A percentile compares a stretch with the other conserved stretches of the same genome.
phyloP scores from a whole-genome alignment of 192 early-diverging fungal species.

The Coemansia sp. region DNA sequence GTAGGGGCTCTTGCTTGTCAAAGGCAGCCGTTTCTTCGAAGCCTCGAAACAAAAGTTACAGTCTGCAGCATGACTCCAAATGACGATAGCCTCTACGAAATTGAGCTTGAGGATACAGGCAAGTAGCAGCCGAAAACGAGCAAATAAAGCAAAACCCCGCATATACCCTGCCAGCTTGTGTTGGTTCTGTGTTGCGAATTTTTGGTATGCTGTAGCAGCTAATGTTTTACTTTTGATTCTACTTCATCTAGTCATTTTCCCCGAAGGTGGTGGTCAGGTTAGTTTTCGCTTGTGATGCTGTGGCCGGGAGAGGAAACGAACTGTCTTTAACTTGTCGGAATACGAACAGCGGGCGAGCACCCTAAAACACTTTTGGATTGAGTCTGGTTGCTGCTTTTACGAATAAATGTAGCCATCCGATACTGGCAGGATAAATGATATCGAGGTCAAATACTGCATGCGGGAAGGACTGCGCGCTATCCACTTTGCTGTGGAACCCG shows the following conservation, averaged over 20 bases:
- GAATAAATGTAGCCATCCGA: conserved; percentile 33
- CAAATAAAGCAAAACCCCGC: no score
- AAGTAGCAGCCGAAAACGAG: conserved; percentile 21
- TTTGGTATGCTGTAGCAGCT: neutral
- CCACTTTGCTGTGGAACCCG: conserved; percentile 56
- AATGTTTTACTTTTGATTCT: conserved; percentile 2
- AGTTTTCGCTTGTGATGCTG: neutral
- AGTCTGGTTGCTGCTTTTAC: no score
- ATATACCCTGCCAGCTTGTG: neutral
- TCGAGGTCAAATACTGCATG: conserved; percentile 59
- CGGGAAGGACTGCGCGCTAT: conserved; percentile 62
- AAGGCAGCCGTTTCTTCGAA: conserved; percentile 52
- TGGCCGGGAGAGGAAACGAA: neutral
- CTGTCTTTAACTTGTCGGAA: no score
- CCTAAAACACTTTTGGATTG: no score
- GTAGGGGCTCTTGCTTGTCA: conserved; percentile 66
- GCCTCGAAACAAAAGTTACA: conserved; percentile 54
- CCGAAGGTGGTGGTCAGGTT: conserved; percentile 74
- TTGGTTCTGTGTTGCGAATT: no score
- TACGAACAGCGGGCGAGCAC: no score
- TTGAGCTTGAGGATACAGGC: conserved; percentile 60
- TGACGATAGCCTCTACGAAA: conserved; percentile 60
- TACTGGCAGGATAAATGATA: conserved; percentile 57
- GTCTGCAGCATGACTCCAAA: conserved; percentile 57
- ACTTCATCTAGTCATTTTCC: conserved; percentile 61